A percentile compares a stretch with the other conserved stretches of the same genome.
phyloP scores from a whole-genome alignment of 306 rosid genomes.

The Prunus salicina region DNA sequence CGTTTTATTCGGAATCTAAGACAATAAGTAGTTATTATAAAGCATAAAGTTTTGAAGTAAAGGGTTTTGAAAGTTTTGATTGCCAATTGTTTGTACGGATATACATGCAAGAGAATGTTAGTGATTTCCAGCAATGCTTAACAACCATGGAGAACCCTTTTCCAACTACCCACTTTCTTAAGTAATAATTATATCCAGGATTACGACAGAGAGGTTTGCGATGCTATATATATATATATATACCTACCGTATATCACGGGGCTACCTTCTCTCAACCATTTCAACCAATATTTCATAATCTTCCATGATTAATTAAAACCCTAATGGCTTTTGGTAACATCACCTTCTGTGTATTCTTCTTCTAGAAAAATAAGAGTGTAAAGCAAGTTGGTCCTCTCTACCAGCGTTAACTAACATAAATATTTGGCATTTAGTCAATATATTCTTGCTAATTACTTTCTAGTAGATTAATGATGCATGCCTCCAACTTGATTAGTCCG shows the following conservation, averaged over 20 bases:
- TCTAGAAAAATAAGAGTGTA: neutral
- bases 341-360: neutral
- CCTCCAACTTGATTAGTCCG: too few relatives aligned
- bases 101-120: neutral
- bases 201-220: neutral
- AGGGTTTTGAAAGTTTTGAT: too few relatives aligned
- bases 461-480: neutral
- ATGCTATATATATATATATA: neutral
- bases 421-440: neutral
- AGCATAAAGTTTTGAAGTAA: too few relatives aligned
- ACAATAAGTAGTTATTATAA: neutral
- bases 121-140: conserved; percentile 3
- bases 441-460: neutral
- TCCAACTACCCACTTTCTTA: conserved; percentile 1
- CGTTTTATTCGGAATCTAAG: neutral
- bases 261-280: neutral
- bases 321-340: neutral
- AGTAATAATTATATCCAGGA: neutral
- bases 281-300: neutral
- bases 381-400: neutral
- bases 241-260: conserved; percentile 4
- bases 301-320: neutral
- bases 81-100: neutral
- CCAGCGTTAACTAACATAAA: neutral
- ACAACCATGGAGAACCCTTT: conserved; percentile 1